Base-by-base conservation (phyloP, 2,329 filamentous ascomycete species). In the Arthroderma sp. region DNA sequence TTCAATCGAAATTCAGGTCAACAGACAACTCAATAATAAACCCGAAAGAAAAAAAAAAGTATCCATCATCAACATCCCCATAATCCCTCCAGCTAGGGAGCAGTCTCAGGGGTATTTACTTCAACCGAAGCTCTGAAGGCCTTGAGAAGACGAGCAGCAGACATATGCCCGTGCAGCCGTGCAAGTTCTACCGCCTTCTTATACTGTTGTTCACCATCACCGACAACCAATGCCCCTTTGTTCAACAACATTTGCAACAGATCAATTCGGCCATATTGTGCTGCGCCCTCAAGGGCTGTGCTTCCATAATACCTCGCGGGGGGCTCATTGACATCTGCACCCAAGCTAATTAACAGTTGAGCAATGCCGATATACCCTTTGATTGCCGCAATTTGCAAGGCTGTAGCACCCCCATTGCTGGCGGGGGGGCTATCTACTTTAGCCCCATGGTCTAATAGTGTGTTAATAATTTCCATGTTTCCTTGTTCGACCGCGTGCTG, bases 391-490 rank as follows among this genome's bases (percentile, higher is more conserved):
- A 42, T 4, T 28, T 38, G 33, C 6, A 50, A n/a, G 7, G 43
- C 38, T 6, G 48, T 46, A 29, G 10, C 48, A 42, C 44, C 43
- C 44, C 45, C 40, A 44, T 54, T 50, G 38, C 61, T 60, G 9
- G 66, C 66, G 11, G 30, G n/a, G 11, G 10, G 29, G 4, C 8
- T 31, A 52, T 73, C 71, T 28, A 72, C 58, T 39, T 67, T 56
- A 4, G 69, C 72, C 5, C 60, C 54, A n/a, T 65, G 60, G n/a
- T 59, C 53, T 9, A 74, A 56, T 36, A 74, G 53, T 40, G 69
- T 50, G 10, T 51, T 49, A 11, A 37, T 32, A 11, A 40, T 30
- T 27, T 40, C 38, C 28, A 11, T 11, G 6, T 29, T 11, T 4
- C 38, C 38, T 40, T 46, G 38, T 9, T 37, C 46, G 28, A 49